Evolutionary conservation across 1,139 yeast genomes (phyloP).

Genomic region (Candida frijolesensis): DNA sequence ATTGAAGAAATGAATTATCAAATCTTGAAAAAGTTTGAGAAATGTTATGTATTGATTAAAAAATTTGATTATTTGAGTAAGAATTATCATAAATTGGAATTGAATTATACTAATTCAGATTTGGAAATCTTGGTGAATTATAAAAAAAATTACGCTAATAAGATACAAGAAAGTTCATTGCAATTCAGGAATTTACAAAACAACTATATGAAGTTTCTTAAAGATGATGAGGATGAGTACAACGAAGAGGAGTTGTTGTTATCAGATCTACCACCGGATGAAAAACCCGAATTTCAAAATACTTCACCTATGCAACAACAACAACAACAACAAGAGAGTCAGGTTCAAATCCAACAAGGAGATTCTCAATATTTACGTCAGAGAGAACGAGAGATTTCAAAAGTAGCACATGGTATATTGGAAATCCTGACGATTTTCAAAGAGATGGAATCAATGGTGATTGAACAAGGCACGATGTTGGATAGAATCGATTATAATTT

Average conservation of each 20-base stretch:
- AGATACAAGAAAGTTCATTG: slow-evolving; percentile 77
- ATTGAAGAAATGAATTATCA: slow-evolving; percentile 77
- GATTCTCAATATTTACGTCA: slow-evolving; percentile 56
- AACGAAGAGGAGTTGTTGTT: slow-evolving; percentile 6
- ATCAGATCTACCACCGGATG: slow-evolving; percentile 9
- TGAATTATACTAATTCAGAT: slow-evolving; percentile 50
- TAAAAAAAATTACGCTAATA: slow-evolving; percentile 81
- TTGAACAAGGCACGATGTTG: slow-evolving; percentile 92
- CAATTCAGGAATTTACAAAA: slow-evolving; percentile 85
- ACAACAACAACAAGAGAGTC: slow-evolving; percentile 37
- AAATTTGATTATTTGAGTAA: slow-evolving; percentile 56
- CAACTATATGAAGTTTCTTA: slow-evolving; percentile 75
- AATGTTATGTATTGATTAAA: slow-evolving; percentile 75
- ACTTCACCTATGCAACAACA: slow-evolving; percentile 18
- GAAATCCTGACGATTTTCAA: slow-evolving; percentile 92
- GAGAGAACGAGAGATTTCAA: slow-evolving; percentile 86
- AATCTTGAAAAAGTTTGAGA: slow-evolving; percentile 73
- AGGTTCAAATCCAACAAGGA: slow-evolving; percentile 35
- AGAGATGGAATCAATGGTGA: slow-evolving; percentile 88
- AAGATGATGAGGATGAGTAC: slow-evolving; percentile 65
- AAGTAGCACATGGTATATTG: slow-evolving; percentile 89
- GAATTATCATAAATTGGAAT: slow-evolving; percentile 34
- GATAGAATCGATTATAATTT: slow-evolving; percentile 93
- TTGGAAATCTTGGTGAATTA: slow-evolving; percentile 72
- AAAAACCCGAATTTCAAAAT: background rate